These are phyloP conservation scores for Nemania sp. DNA, from an alignment of 2,329 filamentous ascomycete genomes.

Conservation along the genomic window DNA sequence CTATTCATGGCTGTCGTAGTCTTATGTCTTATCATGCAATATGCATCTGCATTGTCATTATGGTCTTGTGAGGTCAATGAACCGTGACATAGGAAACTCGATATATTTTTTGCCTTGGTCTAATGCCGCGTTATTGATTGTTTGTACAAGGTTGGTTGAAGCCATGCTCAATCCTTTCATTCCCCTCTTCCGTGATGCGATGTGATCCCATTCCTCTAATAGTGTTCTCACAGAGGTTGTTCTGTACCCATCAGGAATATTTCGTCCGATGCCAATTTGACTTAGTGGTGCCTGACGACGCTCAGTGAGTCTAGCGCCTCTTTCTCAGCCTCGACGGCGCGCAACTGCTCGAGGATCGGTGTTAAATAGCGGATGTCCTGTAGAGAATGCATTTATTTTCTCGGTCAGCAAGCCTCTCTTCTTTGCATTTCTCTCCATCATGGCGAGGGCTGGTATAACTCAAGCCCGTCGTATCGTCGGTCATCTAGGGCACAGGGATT, in stretches of 20 bases:
- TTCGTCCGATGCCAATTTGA: background rate
- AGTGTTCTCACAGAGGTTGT: background rate
- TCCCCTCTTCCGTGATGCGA: background rate
- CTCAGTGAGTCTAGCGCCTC: constrained; percentile 46
- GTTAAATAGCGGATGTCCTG: constrained; percentile 59
- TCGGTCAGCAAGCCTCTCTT: constrained; percentile 7
- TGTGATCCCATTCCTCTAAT: background rate
- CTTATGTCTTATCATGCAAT: background rate
- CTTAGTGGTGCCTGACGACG: constrained; percentile 38
- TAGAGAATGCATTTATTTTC: constrained; percentile 11
- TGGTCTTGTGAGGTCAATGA: no score
- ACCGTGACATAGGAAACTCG: no score
- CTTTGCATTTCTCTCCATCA: background rate
- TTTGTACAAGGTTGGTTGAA: constrained; percentile 30
- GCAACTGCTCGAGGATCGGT: constrained; percentile 56
- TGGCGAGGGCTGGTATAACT: no score
- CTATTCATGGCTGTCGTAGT: background rate
- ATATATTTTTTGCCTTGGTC: constrained; percentile 30
- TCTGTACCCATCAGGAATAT: background rate
- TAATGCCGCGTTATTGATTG: constrained; percentile 25
- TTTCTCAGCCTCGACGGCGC: constrained; percentile 53
- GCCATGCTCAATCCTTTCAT: constrained; percentile 4
- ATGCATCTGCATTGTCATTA: no score
- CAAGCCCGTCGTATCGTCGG: background rate
- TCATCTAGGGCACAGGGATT: background rate